These are phyloP conservation scores for Miscanthus sacchariflorus DNA, from an alignment of 202 grass and related monocot species.

Conservation along the genomic window DNA sequence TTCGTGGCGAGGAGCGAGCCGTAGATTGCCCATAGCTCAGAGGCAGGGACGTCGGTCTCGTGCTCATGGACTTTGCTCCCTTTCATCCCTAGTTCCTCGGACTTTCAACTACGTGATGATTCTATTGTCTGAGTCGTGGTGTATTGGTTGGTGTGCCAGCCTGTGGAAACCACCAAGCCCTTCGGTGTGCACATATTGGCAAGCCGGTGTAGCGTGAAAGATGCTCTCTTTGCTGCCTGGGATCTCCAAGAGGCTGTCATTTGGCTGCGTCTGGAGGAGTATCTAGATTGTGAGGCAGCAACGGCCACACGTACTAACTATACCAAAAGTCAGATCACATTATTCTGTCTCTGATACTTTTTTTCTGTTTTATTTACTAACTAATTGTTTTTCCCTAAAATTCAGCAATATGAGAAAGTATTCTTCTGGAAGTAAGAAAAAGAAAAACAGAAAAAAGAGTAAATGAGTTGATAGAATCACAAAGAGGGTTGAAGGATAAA, in stretches of 20 bases:
- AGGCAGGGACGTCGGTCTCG: conserved; percentile 47
- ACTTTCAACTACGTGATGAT: neutral
- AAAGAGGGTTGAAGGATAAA: no score
- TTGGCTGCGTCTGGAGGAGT: neutral
- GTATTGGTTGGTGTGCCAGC: neutral
- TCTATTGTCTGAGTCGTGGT: neutral
- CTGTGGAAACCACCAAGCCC: neutral
- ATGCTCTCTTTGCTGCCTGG: neutral
- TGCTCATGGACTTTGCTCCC: conserved; percentile 50
- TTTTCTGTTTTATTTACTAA: no score
- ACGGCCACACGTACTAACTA: no score
- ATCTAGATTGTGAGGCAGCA: no score
- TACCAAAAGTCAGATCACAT: no score
- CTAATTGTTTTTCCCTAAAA: no score
- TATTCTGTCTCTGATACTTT: no score
- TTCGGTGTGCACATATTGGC: no score
- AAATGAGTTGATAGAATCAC: no score
- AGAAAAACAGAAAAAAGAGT: no score
- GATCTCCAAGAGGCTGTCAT: neutral
- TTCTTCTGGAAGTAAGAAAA: no score
- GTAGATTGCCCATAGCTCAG: conserved; percentile 61
- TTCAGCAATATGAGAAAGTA: no score
- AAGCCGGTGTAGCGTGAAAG: neutral
- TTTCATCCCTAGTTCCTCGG: conserved; percentile 37
- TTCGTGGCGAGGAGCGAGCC: conserved; percentile 43